A percentile compares a stretch with the other conserved stretches of the same genome.
These are phyloP conservation scores for Apiospora koreana DNA, from an alignment of 2,329 filamentous ascomycete species.

Conservation along the genomic window DNA sequence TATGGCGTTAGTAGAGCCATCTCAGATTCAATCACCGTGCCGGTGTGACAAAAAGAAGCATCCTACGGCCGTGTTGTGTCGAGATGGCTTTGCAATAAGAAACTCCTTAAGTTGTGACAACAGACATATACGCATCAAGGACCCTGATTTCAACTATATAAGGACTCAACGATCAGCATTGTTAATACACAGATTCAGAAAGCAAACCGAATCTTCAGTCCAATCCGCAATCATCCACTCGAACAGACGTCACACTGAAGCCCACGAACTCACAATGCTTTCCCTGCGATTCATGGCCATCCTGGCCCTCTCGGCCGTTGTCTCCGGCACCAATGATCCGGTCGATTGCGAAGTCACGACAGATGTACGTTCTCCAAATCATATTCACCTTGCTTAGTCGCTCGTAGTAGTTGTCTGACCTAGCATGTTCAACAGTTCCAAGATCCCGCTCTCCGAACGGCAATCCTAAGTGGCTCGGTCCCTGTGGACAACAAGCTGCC, in stretches of 20 bases:
- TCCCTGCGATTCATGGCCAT: background rate
- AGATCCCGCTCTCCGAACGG: background rate
- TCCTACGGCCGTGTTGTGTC: background rate
- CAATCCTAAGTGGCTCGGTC: background rate
- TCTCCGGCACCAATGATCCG: background rate
- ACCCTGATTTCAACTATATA: background rate
- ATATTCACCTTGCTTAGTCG: background rate
- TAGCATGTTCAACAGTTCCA: background rate
- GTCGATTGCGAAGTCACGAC: background rate
- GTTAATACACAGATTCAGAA: background rate
- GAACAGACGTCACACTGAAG: background rate
- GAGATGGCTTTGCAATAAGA: background rate
- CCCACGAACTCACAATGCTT: background rate
- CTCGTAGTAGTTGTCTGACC: background rate
- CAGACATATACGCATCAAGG: background rate
- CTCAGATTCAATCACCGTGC: background rate
- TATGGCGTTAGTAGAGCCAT: background rate
- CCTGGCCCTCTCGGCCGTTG: background rate
- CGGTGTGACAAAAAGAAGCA: background rate
- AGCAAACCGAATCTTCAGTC: background rate
- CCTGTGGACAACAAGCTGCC: background rate
- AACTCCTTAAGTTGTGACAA: too few species aligned
- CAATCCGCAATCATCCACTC: background rate
- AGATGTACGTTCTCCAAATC: background rate
- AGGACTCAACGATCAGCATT: background rate